Percentiles rank a stretch among this genome's conserved stretches.
Conservation (phyloP, 306 rosid species). For the Rubus parviflorus region DNA sequence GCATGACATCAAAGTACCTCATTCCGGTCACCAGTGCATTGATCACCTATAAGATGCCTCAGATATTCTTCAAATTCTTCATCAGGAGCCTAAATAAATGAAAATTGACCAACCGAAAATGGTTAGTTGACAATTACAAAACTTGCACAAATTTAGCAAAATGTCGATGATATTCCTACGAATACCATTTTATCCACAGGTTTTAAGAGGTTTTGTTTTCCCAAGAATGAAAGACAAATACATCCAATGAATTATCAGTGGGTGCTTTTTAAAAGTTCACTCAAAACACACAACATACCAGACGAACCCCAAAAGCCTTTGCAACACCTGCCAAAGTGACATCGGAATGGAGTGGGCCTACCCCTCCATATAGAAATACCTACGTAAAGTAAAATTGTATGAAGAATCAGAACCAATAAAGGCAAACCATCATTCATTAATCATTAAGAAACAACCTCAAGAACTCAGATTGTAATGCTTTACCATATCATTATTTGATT, state of each 20-base stretch:
- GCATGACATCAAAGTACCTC: constrained; percentile 51
- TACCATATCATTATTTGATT: constrained; percentile 80
- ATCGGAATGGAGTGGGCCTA: constrained; percentile 92
- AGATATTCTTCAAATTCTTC: constrained; percentile 96
- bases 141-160: neutral
- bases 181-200: constrained; percentile 14
- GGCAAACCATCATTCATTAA: neutral
- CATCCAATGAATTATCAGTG: neutral
- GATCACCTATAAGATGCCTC: constrained; percentile 74
- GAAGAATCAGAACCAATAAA: constrained; percentile 19
- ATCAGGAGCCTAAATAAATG: constrained; percentile 80
- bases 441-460: constrained; percentile 18
- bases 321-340: constrained; percentile 87
- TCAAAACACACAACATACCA: constrained; percentile 55
- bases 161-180: neutral
- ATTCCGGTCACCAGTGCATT: constrained; percentile 73
- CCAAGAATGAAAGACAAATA: constrained; percentile 12
- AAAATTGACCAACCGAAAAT: constrained; percentile 17
- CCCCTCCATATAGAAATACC: constrained; percentile 93
- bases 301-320: constrained; percentile 89
- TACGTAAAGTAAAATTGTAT: constrained; percentile 32
- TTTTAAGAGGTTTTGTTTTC: constrained; percentile 6
- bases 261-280: constrained; percentile 8
- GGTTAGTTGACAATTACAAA: constrained; percentile 20
- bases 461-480: constrained; percentile 16